These are phyloP conservation scores for Skeletonema menzelii DNA, from an alignment of 108 stramenopile species.

Conservation along the genomic window DNA sequence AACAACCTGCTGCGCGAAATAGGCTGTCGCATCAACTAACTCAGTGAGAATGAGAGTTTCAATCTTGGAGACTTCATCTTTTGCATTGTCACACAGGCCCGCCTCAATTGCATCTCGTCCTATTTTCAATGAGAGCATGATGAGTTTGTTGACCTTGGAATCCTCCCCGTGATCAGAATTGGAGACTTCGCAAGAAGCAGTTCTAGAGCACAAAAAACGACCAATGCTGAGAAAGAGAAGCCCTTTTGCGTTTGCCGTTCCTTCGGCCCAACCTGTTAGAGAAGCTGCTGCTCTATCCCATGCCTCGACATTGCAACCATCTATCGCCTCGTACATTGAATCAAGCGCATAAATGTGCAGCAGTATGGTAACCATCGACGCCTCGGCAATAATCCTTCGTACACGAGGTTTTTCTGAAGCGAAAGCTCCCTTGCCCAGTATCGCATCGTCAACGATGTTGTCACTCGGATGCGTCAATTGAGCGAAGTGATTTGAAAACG, in stretches of 20 bases:
- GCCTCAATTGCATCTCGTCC: conserved; percentile 5
- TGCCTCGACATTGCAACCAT: conserved; percentile 38
- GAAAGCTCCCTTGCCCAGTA: conserved; percentile 39
- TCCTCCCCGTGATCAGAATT: background rate
- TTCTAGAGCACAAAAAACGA: conserved; percentile 12
- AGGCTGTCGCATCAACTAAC: conserved; percentile 28
- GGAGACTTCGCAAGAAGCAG: background rate
- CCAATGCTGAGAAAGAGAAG: conserved; percentile 16
- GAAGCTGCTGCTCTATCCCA: conserved; percentile 78
- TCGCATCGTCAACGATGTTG: conserved; percentile 37
- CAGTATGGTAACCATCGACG: conserved; percentile 48
- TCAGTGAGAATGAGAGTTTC: conserved; percentile 16
- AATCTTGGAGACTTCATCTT: background rate
- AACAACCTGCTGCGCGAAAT: conserved; percentile 12
- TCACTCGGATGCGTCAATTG: background rate
- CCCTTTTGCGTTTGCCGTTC: conserved; percentile 21
- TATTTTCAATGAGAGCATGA: conserved; percentile 4
- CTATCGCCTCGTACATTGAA: conserved; percentile 64
- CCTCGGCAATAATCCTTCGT: conserved; percentile 50
- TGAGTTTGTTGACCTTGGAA: conserved; percentile 19
- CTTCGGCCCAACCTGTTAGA: conserved; percentile 70
- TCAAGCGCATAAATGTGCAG: conserved; percentile 68
- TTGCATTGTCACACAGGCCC: conserved; percentile 5
- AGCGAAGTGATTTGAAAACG: conserved; percentile 9
- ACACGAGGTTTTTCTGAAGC: conserved; percentile 29